Evolutionary conservation across 192 early-diverging fungal species (phyloP).

Genomic region (Coemansia sp.): DNA sequence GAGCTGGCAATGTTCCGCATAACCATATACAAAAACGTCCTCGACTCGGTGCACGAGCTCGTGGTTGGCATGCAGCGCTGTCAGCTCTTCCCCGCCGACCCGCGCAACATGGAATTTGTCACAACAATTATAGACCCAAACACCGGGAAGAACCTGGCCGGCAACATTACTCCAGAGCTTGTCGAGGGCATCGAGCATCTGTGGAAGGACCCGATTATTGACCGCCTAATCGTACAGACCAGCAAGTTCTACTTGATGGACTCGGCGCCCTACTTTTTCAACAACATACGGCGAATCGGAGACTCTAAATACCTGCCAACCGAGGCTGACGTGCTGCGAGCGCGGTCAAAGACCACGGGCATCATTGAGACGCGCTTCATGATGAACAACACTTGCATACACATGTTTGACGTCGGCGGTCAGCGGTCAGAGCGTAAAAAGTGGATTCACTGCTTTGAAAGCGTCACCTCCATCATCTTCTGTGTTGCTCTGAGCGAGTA

Average conservation of each 20-base stretch:
- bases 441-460: constrained; percentile 99
- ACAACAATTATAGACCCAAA: constrained; percentile 39
- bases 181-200: constrained; percentile 69
- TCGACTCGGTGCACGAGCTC: constrained; percentile 79
- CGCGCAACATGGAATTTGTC: constrained; percentile 55
- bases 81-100: constrained; percentile 55
- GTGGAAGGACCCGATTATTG: constrained; percentile 69
- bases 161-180: constrained; percentile 63
- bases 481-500: constrained; percentile 92
- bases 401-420: constrained; percentile 98
- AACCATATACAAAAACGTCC: constrained; percentile 83
- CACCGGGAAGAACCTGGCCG: constrained; percentile 58
- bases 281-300: constrained; percentile 81
- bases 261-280: constrained; percentile 93
- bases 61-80: constrained; percentile 68
- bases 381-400: constrained; percentile 86
- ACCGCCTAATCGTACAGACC: constrained; percentile 65
- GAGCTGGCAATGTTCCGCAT: constrained; percentile 72
- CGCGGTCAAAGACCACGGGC: constrained; percentile 96
- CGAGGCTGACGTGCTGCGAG: constrained; percentile 91
- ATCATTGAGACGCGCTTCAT: constrained; percentile 94
- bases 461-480: constrained; percentile 95
- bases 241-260: constrained; percentile 90
- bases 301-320: constrained; percentile 82
- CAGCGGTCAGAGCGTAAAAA: constrained; percentile 99